phyloP scores from a whole-genome alignment of 257 asterid species.

The Apocynum venetum region DNA sequence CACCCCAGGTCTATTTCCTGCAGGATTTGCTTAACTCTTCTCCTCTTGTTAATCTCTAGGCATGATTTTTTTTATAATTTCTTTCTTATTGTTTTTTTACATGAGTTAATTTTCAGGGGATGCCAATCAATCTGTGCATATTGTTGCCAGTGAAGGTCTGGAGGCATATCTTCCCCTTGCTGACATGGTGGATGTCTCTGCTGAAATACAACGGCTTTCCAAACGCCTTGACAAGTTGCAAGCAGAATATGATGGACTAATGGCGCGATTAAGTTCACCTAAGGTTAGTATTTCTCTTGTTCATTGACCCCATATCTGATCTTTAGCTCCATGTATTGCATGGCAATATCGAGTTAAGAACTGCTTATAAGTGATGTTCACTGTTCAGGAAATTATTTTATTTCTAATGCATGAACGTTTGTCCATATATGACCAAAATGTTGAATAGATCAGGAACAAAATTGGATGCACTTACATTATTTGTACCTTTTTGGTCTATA shows the following conservation, averaged over 20 bases:
- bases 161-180: slow-evolving; percentile 98
- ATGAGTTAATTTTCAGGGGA: slow-evolving; percentile 53
- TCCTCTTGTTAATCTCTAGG: background rate
- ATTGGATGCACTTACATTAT: no score
- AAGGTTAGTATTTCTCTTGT: slow-evolving; percentile 45
- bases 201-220: slow-evolving; percentile 77
- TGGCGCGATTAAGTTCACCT: slow-evolving; percentile 71
- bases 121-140: slow-evolving; percentile 78
- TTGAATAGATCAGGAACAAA: no score
- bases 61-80: background rate
- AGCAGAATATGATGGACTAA: slow-evolving; percentile 72
- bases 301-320: background rate
- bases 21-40: background rate
- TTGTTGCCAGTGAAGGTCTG: slow-evolving; percentile 88
- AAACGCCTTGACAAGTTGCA: slow-evolving; percentile 81
- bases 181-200: slow-evolving; percentile 90
- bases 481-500: no score
- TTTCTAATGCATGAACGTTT: no score
- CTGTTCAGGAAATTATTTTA: no score
- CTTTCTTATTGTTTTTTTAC: slow-evolving; percentile 16
- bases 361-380: no score
- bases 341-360: background rate
- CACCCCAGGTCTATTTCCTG: slow-evolving; percentile 55
- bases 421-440: no score
- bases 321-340: background rate